These are phyloP conservation scores for Simplicillium aogashimaense DNA, from an alignment of 2,329 filamentous ascomycete species.

Conservation along the genomic window DNA sequence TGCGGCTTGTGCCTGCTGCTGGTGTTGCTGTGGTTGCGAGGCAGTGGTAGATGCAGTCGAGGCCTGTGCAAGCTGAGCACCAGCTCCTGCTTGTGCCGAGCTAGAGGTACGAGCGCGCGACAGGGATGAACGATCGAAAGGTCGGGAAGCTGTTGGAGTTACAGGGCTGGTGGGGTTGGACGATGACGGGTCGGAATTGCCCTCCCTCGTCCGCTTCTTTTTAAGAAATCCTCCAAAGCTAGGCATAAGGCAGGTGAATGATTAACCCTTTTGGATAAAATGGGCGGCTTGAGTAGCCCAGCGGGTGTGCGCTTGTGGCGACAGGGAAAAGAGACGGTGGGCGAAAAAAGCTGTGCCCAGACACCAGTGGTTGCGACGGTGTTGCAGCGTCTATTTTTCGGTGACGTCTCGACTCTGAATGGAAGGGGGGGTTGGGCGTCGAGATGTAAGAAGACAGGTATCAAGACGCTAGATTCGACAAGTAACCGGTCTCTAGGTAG, in stretches of 20 bases:
- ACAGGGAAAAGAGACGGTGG: background rate
- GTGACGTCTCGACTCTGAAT: too few relatives aligned
- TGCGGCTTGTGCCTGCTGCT: slow-evolving; percentile 9
- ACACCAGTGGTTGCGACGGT: too few relatives aligned
- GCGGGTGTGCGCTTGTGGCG: background rate
- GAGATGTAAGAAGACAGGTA: too few relatives aligned
- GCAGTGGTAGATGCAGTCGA: slow-evolving; percentile 13
- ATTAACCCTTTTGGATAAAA: too few relatives aligned
- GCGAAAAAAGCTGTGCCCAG: too few relatives aligned
- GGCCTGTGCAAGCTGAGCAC: slow-evolving; percentile 3
- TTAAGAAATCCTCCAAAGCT: slow-evolving; percentile 81
- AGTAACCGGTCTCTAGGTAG: too few relatives aligned
- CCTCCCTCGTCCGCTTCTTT: slow-evolving; percentile 97
- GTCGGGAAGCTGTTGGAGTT: slow-evolving; percentile 40
- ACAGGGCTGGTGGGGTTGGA: slow-evolving; percentile 55
- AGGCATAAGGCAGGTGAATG: slow-evolving; percentile 56
- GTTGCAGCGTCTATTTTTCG: too few relatives aligned
- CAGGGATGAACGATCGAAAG: slow-evolving; percentile 38
- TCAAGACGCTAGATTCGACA: too few relatives aligned
- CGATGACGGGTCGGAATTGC: slow-evolving; percentile 58
- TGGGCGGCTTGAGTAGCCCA: too few relatives aligned
- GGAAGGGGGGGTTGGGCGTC: too few relatives aligned
- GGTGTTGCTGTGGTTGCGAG: slow-evolving; percentile 13
- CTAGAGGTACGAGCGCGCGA: slow-evolving; percentile 22
- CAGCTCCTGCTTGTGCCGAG: slow-evolving; percentile 12